Percentiles rank a stretch among this genome's conserved stretches.
Conservation (phyloP, 495 filamentous ascomycete genomes). For the Stereocaulon alpinum region DNA sequence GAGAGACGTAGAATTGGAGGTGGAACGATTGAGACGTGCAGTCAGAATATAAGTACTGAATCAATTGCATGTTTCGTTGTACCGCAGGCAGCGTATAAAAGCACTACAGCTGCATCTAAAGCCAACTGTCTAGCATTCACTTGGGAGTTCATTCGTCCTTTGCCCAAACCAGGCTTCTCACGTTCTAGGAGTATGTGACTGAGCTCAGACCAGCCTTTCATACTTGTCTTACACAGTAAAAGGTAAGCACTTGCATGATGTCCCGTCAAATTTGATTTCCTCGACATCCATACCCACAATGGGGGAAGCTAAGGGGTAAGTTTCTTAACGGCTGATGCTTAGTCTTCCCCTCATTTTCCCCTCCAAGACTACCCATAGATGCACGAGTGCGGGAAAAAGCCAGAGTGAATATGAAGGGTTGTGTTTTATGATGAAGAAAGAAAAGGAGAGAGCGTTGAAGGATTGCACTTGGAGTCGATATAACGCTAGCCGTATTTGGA, state of each 20-base stretch:
- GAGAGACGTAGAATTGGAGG: too few species aligned
- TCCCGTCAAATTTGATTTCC: conserved; percentile 16
- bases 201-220: too few species aligned
- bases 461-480: neutral
- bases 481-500: neutral
- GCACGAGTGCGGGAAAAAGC: conserved; percentile 15
- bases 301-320: conserved; percentile 8
- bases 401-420: conserved; percentile 21
- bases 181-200: too few species aligned
- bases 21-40: too few species aligned
- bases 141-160: too few species aligned
- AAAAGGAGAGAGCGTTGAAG: neutral
- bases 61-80: too few species aligned
- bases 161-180: too few species aligned
- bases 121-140: too few species aligned
- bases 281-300: conserved; percentile 3
- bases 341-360: conserved; percentile 17
- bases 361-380: conserved; percentile 20
- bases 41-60: too few species aligned
- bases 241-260: neutral
- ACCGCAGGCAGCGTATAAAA: too few species aligned
- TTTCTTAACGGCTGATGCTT: conserved; percentile 9
- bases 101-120: too few species aligned
- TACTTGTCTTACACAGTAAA: neutral
- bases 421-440: conserved; percentile 17